Evolutionary conservation across 371 early-diverging fungal genomes (phyloP).

Genomic region (Mucor lusitanicus): DNA sequence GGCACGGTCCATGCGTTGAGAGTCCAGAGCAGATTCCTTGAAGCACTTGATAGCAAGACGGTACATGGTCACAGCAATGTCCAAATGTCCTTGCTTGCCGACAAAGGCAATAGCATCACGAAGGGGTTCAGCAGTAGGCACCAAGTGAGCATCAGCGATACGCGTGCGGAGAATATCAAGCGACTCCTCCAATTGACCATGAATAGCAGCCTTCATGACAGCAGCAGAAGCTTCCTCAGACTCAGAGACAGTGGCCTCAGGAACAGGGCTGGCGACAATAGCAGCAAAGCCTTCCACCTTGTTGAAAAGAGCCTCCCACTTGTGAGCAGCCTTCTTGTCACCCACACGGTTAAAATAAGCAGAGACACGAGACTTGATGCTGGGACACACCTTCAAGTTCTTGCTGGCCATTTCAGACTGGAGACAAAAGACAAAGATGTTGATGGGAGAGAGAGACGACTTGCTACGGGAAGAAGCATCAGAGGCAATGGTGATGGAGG

Average conservation of each 20-base stretch:
- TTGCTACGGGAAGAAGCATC: constrained; percentile 6
- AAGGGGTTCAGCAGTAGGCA: constrained; percentile 37
- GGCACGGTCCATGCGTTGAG: constrained; percentile 33
- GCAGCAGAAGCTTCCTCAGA: constrained; percentile 16
- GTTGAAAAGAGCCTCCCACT: constrained; percentile 28
- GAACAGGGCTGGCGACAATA: background rate
- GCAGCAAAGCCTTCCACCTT: constrained; percentile 10
- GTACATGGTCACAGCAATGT: constrained; percentile 34
- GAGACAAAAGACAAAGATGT: constrained; percentile 16
- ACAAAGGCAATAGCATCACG: constrained; percentile 49
- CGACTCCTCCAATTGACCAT: constrained; percentile 22
- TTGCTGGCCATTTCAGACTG: constrained; percentile 15
- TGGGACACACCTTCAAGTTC: background rate
- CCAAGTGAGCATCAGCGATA: constrained; percentile 10
- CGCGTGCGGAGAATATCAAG: constrained; percentile 20
- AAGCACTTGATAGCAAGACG: constrained; percentile 28
- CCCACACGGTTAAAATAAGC: constrained; percentile 13
- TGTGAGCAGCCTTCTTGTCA: constrained; percentile 15
- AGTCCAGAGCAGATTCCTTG: constrained; percentile 21
- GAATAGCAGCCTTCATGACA: constrained; percentile 28
- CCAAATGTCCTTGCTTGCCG: constrained; percentile 48
- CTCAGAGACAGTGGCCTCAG: background rate
- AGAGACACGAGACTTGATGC: constrained; percentile 13
- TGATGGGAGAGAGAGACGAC: constrained; percentile 16
- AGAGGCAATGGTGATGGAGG: constrained; percentile 15